Base-by-base conservation (phyloP, 495 filamentous ascomycete genomes). In the Choiromyces venosus region DNA sequence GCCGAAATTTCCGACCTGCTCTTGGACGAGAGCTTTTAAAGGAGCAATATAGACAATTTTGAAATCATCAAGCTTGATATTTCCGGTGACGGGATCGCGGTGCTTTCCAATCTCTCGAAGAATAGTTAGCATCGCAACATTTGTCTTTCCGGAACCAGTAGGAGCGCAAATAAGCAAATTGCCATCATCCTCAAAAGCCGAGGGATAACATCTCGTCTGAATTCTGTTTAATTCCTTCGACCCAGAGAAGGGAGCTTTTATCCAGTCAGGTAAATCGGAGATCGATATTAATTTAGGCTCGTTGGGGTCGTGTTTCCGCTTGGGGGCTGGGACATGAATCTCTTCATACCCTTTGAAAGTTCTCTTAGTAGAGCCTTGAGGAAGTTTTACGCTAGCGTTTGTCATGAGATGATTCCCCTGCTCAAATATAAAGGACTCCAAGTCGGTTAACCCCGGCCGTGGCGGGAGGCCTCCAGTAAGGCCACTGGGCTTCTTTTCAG, bases 331-430 rank as follows among this genome's bases (percentile, higher is more conserved):
- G 21, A 99, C 93, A 80, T 97, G 95, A 72, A 97, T 96, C 81
- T 99, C 95, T 82, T 98, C 95, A 74, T 97, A 99, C 37, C 96
- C 95, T 83, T 98, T 98, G 84, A 97, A 97, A 0, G 91, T 92
- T 18, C 93, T 88, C 82, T 98, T 97, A 0, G 91, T 97, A 1
- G 96, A 96, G 36, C 96, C 95, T 79, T 97, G 92, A 1, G 95
- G 95, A n/a, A 98, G 87, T 75, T 91, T 92, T 66, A 98, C 94
- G 82, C 91, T 97, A 3, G 93, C 90, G 78, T 99, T 98, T 14
- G 96, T 97, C 94, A 98, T 98, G 25, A 98, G 86, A 84, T 99
- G 95, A 77, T 97, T 98, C 21, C 95, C 95, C 82, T 98, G 95
- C 78, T 97, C 94, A 82, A 99, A 99, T 39, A 97, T 87, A 29